Conservation (phyloP, 2,329 filamentous ascomycete species). For the Aspergillus bombycis region DNA sequence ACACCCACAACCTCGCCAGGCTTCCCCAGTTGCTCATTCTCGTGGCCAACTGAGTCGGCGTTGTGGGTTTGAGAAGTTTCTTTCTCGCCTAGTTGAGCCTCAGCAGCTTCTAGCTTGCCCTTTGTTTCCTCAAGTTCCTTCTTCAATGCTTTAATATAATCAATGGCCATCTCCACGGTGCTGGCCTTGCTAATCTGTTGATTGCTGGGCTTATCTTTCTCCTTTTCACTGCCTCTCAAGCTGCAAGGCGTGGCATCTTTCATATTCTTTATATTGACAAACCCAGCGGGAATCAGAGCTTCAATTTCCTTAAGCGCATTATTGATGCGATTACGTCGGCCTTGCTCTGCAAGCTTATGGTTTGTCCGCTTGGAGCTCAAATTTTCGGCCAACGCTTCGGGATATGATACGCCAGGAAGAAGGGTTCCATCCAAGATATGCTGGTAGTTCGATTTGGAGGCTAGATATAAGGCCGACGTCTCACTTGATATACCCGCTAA, state of each 20-base stretch:
- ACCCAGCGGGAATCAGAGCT: constrained; percentile 69
- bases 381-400: constrained; percentile 87
- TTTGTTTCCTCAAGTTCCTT: constrained; percentile 70
- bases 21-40: constrained; percentile 5
- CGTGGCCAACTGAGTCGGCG: background rate
- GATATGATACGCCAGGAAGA: constrained; percentile 87
- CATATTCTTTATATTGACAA: constrained; percentile 48
- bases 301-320: constrained; percentile 91
- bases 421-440: constrained; percentile 93
- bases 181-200: constrained; percentile 88
- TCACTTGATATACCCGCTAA: constrained; percentile 55
- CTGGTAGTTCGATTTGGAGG: constrained; percentile 96
- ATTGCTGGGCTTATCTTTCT: constrained; percentile 52
- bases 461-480: constrained; percentile 73
- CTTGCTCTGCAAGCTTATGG: constrained; percentile 97
- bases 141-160: constrained; percentile 87
- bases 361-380: constrained; percentile 95
- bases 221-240: constrained; percentile 46
- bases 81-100: constrained; percentile 57
- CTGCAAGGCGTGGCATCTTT: constrained; percentile 44
- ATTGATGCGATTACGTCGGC: constrained; percentile 92
- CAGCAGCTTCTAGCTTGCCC: constrained; percentile 64
- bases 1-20: background rate
- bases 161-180: constrained; percentile 95
- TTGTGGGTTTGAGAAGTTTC: constrained; percentile 2